Percentiles rank a stretch among this genome's conserved stretches.
Conservation (phyloP, 129 eudicot species). For the Smallanthus sonchifolius region DNA sequence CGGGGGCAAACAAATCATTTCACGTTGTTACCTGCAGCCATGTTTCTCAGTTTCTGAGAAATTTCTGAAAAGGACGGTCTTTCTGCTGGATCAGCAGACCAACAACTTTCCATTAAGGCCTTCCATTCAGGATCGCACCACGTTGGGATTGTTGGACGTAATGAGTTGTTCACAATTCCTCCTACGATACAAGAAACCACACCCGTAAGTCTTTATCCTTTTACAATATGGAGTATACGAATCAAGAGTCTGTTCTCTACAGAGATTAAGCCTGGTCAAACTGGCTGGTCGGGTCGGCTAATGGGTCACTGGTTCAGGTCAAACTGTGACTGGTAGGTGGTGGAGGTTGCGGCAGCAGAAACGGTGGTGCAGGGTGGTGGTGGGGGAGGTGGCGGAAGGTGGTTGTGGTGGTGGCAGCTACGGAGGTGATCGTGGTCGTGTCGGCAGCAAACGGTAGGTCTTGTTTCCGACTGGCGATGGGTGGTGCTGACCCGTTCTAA, state of each 20-base stretch:
- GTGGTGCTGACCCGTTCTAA: not conserved
- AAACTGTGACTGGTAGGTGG: not conserved
- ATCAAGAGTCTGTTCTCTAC: not conserved
- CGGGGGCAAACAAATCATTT: not conserved
- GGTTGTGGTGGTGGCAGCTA: too few relatives aligned
- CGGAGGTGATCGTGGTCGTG: not conserved
- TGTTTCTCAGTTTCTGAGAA: constrained; percentile 37
- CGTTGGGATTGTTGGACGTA: not conserved
- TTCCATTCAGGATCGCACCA: constrained; percentile 19
- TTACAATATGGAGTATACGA: not conserved
- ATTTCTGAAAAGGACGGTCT: constrained; percentile 52
- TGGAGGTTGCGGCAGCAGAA: too few relatives aligned
- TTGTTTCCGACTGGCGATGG: not conserved
- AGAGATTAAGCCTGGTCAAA: not conserved
- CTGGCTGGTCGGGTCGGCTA: not conserved
- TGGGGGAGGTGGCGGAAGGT: not conserved
- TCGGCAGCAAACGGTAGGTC: not conserved
- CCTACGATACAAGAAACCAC: not conserved
- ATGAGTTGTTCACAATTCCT: constrained; percentile 1
- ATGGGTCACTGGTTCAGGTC: too few relatives aligned
- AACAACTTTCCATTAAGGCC: constrained; percentile 32
- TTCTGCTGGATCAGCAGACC: constrained; percentile 49
- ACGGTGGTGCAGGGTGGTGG: too few relatives aligned
- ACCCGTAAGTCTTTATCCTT: not conserved
- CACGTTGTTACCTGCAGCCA: constrained; percentile 29